Base-by-base conservation (phyloP, 2,329 filamentous ascomycete genomes). In the Fusarium nodosum region DNA sequence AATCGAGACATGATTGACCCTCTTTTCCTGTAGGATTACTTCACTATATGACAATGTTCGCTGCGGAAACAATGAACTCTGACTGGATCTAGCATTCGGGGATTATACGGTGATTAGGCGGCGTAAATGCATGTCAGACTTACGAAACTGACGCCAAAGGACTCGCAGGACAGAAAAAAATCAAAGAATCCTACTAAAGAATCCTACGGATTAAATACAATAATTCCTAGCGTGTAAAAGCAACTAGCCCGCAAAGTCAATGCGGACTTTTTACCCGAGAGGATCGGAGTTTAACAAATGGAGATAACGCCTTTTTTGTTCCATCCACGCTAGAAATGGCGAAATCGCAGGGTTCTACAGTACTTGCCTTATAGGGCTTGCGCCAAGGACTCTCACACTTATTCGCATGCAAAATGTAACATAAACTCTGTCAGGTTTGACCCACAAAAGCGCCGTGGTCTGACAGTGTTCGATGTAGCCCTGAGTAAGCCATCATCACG, bases 311-410 rank as follows among this genome's bases (percentile, higher is more conserved):
- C 2, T 33, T 16, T 33, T 44, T 53, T 20, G 38, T 34, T 26
- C 16, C 30, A 54, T 54, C 51, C 16, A 18, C 39, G 9, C 51
- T 54, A 54, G 39, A n/a, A 34, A 54, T 54, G 51, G 33, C 51
- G 51, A 45, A 16, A 54, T 45, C 16, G 39, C 39, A 54, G 39
- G 51, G 51, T 44, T 45, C 12, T 12, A 18, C 39, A 54, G 16
- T 28, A 54, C 39, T 44, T 54, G 39, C 51, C 52, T 38, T 38
- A 30, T 30, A 47, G 52, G 31, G 52, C 41, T 31, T 22, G 22
- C 18, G 24, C 52, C 38, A 55, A 47, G 52, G 52, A 55, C 52
- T 55, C 31, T 55, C 52, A 22, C 3, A 38, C 5, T 34, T 11
- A 28, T 34, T 42, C 20, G 28, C 44, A 24, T 22, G 12, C 38